Conservation (phyloP, 2,329 filamentous ascomycete genomes). For the Trichoderma semiorbis region DNA sequence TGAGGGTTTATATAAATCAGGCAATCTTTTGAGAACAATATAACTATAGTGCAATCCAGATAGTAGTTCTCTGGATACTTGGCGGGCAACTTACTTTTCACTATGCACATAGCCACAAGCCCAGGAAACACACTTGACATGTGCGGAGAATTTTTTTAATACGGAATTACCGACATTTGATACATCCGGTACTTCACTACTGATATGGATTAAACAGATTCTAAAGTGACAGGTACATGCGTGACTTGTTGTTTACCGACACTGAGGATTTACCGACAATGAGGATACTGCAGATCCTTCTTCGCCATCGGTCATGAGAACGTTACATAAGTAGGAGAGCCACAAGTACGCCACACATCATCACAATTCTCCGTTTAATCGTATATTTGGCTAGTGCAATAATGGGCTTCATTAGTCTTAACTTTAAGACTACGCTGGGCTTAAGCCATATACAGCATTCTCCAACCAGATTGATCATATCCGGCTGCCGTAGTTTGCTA, state of each 20-base stretch:
- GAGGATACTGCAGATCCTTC: background rate
- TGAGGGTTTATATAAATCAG: background rate
- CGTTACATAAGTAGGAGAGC: background rate
- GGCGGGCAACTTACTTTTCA: background rate
- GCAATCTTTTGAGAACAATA: background rate
- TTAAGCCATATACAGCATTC: background rate
- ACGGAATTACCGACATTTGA: background rate
- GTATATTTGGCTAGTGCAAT: background rate
- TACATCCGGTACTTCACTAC: background rate
- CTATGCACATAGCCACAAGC: background rate
- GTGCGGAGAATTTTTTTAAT: background rate
- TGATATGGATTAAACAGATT: background rate
- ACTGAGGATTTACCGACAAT: background rate
- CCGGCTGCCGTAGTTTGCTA: background rate
- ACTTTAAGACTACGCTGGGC: background rate
- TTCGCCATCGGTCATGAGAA: background rate
- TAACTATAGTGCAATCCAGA: background rate
- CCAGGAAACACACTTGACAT: background rate
- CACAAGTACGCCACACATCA: background rate
- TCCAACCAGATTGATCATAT: background rate
- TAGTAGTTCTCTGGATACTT: background rate
- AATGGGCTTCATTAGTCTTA: background rate
- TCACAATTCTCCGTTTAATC: background rate
- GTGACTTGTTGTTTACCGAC: background rate
- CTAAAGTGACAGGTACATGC: background rate